Conservation (phyloP, 805 yeast species). For the Starmerella vaccinii region DNA sequence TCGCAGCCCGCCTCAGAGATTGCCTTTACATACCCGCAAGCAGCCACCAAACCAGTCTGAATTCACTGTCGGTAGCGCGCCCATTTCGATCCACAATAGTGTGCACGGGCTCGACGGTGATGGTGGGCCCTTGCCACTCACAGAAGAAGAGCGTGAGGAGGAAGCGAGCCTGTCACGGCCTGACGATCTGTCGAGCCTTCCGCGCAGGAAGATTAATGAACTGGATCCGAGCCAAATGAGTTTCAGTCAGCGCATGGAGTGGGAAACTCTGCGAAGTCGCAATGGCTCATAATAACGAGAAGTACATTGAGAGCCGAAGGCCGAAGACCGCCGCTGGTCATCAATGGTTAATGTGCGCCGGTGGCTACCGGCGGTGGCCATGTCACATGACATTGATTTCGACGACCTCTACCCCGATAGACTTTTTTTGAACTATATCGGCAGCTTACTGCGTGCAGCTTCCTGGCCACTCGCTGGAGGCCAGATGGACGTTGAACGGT, state of each 20-base stretch:
- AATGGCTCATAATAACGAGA: background rate
- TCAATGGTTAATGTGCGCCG: no score
- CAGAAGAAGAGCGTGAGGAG: conserved; percentile 1
- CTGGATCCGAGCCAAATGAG: conserved; percentile 24
- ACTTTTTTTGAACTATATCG: background rate
- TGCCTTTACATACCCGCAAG: background rate
- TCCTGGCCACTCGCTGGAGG: no score
- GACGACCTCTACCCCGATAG: background rate
- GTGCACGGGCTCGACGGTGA: conserved; percentile 15
- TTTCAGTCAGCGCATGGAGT: conserved; percentile 27
- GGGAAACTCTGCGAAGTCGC: conserved; percentile 20
- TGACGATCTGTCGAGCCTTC: background rate
- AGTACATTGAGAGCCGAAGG: no score
- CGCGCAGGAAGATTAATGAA: background rate
- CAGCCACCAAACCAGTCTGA: background rate
- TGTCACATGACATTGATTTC: background rate
- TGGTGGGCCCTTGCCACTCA: conserved; percentile 16
- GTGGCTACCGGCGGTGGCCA: no score
- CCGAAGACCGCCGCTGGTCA: no score
- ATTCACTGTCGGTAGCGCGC: conserved; percentile 14
- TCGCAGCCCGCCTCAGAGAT: background rate
- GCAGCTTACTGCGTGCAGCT: no score
- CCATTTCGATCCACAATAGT: conserved; percentile 13
- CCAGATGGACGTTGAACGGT: conserved; percentile 62
- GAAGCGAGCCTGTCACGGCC: conserved; percentile 1